Evolutionary conservation across 202 grass and related monocot genomes (phyloP).

Genomic region (Schoenoplectus tabernaemontani): DNA sequence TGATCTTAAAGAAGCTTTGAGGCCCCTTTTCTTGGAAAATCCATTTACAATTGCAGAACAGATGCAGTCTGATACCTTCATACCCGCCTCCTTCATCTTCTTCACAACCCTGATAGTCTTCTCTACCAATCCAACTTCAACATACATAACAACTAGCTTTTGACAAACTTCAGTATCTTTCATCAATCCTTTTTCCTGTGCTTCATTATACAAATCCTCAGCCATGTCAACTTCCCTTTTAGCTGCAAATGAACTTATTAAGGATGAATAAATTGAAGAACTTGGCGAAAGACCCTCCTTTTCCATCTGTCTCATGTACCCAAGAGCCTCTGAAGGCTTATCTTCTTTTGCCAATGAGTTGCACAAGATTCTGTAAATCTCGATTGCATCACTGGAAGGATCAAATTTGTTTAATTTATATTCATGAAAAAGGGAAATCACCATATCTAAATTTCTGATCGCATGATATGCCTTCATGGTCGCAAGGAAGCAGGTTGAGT

Average conservation of each 20-base stretch:
- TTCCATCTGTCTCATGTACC: slow-evolving; percentile 69
- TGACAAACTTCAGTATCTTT: slow-evolving; percentile 67
- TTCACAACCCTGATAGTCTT: slow-evolving; percentile 42
- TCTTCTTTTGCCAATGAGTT: slow-evolving; percentile 46
- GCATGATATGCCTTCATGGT: slow-evolving; percentile 47
- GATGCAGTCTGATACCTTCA: slow-evolving; percentile 74
- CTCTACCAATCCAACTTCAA: slow-evolving; percentile 46
- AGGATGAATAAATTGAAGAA: slow-evolving; percentile 50
- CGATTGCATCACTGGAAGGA: slow-evolving; percentile 26
- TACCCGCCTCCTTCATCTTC: slow-evolving; percentile 51
- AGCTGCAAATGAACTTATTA: slow-evolving; percentile 54
- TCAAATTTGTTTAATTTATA: slow-evolving; percentile 50
- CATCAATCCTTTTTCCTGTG: slow-evolving; percentile 45
- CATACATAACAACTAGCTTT: slow-evolving; percentile 72
- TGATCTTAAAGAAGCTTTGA: slow-evolving; percentile 61
- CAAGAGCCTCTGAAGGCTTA: slow-evolving; percentile 52
- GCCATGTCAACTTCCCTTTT: slow-evolving; percentile 41
- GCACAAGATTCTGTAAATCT: slow-evolving; percentile 52
- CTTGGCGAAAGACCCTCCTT: slow-evolving; percentile 37
- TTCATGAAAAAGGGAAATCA: slow-evolving; percentile 43
- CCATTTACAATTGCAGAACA: slow-evolving; percentile 72
- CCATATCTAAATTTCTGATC: slow-evolving; percentile 52
- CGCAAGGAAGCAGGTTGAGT: slow-evolving; percentile 43
- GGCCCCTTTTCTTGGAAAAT: slow-evolving; percentile 58
- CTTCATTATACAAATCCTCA: slow-evolving; percentile 60